Conservation (phyloP, 179 eudicot species). For the Camellia oleifera region DNA sequence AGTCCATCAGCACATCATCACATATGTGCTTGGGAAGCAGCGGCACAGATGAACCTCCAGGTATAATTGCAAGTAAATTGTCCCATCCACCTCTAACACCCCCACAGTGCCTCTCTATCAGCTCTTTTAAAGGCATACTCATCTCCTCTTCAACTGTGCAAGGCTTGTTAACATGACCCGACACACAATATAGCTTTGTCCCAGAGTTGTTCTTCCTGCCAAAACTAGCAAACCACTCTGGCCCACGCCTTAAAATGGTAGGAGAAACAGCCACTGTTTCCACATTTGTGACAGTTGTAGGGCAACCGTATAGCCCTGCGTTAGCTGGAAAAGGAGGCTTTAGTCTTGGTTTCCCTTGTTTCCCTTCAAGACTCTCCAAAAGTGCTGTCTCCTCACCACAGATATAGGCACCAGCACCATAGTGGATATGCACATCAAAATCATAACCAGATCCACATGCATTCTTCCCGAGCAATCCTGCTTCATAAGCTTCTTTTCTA, state of each 20-base stretch:
- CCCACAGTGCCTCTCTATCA: slow-evolving; percentile 94
- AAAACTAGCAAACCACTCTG: slow-evolving; percentile 93
- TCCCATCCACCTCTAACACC: slow-evolving; percentile 99
- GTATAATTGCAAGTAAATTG: slow-evolving; percentile 86
- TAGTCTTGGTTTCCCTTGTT: slow-evolving; percentile 95
- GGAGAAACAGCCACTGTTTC: slow-evolving; percentile 98
- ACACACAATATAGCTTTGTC: slow-evolving; percentile 78
- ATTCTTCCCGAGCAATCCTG: slow-evolving; percentile 81
- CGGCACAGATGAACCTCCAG: slow-evolving; percentile 97
- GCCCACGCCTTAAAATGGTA: slow-evolving; percentile 88
- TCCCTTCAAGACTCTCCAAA: slow-evolving; percentile 92
- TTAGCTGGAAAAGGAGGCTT: slow-evolving; percentile 99
- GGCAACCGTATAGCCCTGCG: slow-evolving; percentile 91
- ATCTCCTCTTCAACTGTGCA: slow-evolving; percentile 98
- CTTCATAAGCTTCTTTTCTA: slow-evolving; percentile 80
- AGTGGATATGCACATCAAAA: slow-evolving; percentile 92
- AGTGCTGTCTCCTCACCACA: slow-evolving; percentile 99
- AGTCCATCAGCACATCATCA: slow-evolving; percentile 96
- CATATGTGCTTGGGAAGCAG: slow-evolving; percentile 74
- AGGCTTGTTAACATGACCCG: slow-evolving; percentile 97
- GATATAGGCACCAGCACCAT: slow-evolving; percentile 96
- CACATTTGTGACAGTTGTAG: slow-evolving; percentile 95
- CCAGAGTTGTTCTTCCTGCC: slow-evolving; percentile 93
- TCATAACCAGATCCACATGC: slow-evolving; percentile 98
- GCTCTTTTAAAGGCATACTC: slow-evolving; percentile 89